Conservation (phyloP, 345 rosid genomes). For the Cardamine occulta region DNA sequence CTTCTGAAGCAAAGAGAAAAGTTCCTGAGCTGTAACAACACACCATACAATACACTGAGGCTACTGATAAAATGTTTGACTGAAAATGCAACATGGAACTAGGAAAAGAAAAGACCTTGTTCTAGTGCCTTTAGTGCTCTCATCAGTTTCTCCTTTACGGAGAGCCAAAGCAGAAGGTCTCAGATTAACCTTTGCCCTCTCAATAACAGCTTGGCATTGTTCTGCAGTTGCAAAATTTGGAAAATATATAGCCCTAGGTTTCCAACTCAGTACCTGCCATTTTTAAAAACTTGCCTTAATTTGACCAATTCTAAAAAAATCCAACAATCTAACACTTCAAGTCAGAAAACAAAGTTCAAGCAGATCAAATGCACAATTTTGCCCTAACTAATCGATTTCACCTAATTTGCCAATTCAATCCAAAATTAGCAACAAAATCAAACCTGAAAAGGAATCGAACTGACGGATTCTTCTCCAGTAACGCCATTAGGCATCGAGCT, state of each 20-base stretch:
- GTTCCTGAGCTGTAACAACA: conserved; percentile 71
- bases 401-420: neutral
- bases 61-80: neutral
- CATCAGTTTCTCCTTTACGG: conserved; percentile 71
- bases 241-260: conserved; percentile 72
- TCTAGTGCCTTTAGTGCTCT: conserved; percentile 70
- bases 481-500: conserved; percentile 58
- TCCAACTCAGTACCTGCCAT: conserved; percentile 74
- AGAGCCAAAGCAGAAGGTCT: conserved; percentile 71
- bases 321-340: neutral
- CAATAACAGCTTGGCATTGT: conserved; percentile 61
- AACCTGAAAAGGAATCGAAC: conserved; percentile 81
- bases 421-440: neutral
- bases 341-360: neutral
- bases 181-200: conserved; percentile 55
- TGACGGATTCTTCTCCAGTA: conserved; percentile 64
- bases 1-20: conserved; percentile 73
- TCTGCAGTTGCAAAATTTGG: conserved; percentile 67
- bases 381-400: conserved; percentile 12
- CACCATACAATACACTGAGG: conserved; percentile 5
- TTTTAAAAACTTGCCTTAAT: neutral
- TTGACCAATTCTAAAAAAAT: neutral
- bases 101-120: conserved; percentile 53
- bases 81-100: neutral
- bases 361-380: neutral